Evolutionary conservation across 495 filamentous ascomycete genomes (phyloP).

Genomic region (Penicillium steckii): DNA sequence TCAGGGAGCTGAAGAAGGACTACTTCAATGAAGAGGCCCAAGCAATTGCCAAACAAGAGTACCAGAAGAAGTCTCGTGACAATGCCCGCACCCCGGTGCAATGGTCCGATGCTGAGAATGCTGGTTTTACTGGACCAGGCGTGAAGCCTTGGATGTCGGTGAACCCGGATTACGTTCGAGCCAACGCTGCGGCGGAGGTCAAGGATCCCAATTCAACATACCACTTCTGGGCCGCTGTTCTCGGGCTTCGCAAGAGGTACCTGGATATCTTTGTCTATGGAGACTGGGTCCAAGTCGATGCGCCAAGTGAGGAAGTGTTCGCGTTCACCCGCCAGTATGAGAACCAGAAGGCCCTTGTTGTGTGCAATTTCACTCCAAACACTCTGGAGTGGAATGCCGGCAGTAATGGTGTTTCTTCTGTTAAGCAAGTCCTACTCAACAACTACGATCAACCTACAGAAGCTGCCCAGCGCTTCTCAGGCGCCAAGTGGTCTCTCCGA

Average conservation of each 20-base stretch:
- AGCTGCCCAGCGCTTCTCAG: conserved; percentile 23
- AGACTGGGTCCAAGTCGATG: conserved; percentile 50
- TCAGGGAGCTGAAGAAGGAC: conserved; percentile 37
- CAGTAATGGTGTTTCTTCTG: conserved; percentile 27
- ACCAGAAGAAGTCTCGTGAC: conserved; percentile 54
- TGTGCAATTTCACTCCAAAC: conserved; percentile 51
- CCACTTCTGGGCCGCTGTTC: conserved; percentile 51
- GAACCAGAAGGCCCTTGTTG: conserved; percentile 44
- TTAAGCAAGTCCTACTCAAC: conserved; percentile 42
- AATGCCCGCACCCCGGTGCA: conserved; percentile 57
- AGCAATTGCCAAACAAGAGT: conserved; percentile 33
- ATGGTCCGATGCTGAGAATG: conserved; percentile 49
- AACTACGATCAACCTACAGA: conserved; percentile 35
- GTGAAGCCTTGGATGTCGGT: conserved; percentile 64
- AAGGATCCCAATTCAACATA: conserved; percentile 46
- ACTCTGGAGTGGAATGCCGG: conserved; percentile 40
- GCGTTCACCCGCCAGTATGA: conserved; percentile 45
- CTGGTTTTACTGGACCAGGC: conserved; percentile 49
- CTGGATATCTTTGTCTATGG: conserved; percentile 63
- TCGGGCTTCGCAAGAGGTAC: conserved; percentile 54
- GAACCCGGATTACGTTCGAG: conserved; percentile 47
- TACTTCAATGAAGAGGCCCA: conserved; percentile 34
- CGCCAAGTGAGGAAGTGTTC: conserved; percentile 44
- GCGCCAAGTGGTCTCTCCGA: conserved; percentile 32
- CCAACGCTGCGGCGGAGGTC: conserved; percentile 53